Conservation (phyloP, 768 basidiomycete genomes). For the Lactarius evosmus region DNA sequence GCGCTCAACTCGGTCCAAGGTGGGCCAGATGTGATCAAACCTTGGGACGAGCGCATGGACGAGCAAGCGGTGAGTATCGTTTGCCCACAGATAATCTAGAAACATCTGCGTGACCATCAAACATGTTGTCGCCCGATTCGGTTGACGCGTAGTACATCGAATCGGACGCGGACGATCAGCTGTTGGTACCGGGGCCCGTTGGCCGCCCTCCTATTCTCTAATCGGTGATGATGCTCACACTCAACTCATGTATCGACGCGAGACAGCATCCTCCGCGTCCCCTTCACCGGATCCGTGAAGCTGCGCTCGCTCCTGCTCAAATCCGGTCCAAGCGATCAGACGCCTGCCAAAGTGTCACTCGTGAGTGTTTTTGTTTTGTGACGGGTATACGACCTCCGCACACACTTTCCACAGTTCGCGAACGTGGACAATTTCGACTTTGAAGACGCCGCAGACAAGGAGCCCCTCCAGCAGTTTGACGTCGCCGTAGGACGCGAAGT, state of each 20-base stretch:
- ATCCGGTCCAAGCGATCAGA: conserved; percentile 75
- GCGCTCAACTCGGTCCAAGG: conserved; percentile 64
- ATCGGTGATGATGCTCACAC: background rate
- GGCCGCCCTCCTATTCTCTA: background rate
- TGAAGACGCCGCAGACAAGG: conserved; percentile 58
- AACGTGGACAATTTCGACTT: conserved; percentile 83
- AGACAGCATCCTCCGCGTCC: conserved; percentile 74
- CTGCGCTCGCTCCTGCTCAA: conserved; percentile 80
- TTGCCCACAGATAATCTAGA: background rate
- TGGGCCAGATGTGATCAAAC: conserved; percentile 69
- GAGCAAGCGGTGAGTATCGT: conserved; percentile 58
- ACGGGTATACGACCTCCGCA: too few species aligned
- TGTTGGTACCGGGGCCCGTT: conserved; percentile 46
- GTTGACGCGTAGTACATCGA: conserved; percentile 59
- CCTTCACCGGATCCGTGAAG: conserved; percentile 85
- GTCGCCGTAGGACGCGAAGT: conserved; percentile 70
- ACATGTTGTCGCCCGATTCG: conserved; percentile 11
- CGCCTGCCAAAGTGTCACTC: conserved; percentile 66
- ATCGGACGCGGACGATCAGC: conserved; percentile 88
- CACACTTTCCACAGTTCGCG: too few species aligned
- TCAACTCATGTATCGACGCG: background rate
- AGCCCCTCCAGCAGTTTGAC: conserved; percentile 68
- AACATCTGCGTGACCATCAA: background rate
- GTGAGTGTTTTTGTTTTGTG: conserved; percentile 46
- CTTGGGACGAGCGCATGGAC: conserved; percentile 76